These are phyloP conservation scores for Wallacemonas rigidus DNA, from an alignment of 208 protist species.

Conservation along the genomic window DNA sequence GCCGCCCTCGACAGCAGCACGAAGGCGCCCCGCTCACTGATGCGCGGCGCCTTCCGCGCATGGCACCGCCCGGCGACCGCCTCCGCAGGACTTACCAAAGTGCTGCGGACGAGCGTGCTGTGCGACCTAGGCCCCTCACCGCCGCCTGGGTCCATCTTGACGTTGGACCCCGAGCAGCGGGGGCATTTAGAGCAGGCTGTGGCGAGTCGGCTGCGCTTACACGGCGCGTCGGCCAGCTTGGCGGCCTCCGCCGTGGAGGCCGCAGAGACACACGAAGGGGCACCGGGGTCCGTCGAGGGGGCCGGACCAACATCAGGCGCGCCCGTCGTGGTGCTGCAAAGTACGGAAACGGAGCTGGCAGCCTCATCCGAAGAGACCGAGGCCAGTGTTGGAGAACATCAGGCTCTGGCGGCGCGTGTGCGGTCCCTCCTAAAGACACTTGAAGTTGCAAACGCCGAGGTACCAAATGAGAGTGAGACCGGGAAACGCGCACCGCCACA, in stretches of 20 bases:
- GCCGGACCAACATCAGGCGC: no score
- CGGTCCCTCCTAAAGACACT: not conserved
- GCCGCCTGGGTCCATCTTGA: not conserved
- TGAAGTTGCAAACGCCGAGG: not conserved
- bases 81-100: not conserved
- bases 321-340: no score
- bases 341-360: no score
- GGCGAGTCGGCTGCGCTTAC: not conserved
- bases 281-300: no score
- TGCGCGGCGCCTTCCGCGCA: slow-evolving; percentile 6
- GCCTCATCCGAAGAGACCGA: no score
- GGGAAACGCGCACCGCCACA: not conserved
- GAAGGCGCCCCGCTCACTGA: slow-evolving; percentile 4
- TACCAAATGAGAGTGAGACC: no score
- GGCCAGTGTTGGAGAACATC: not conserved
- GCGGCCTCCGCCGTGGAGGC: no score
- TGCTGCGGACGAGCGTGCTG: slow-evolving; percentile 35
- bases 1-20: not conserved
- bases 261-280: no score
- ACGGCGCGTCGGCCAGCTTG: not conserved
- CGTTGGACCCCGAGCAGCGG: slow-evolving; percentile 18
- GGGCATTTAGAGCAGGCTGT: slow-evolving; percentile 13
- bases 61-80: slow-evolving; percentile 15
- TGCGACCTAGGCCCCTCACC: slow-evolving; percentile 24
- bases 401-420: slow-evolving; percentile 5